Percentiles rank a stretch among this genome's conserved stretches.
Evolutionary conservation across 2,329 filamentous ascomycete genomes (phyloP).

Genomic region (Arachnopeziza araneosa): DNA sequence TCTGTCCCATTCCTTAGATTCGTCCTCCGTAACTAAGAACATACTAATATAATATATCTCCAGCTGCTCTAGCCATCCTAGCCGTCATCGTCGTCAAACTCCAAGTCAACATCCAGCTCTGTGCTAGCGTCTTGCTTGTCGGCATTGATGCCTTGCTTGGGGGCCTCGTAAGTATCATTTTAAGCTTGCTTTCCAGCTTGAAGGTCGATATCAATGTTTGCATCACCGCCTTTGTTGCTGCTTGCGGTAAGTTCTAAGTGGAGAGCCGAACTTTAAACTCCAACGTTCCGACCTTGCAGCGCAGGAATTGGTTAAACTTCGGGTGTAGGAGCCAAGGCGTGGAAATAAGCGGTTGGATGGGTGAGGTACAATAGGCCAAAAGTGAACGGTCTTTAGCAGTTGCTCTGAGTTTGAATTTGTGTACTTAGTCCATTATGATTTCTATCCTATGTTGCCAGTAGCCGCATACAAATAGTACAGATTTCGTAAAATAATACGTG

Average conservation of each 20-base stretch:
- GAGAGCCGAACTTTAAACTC: background rate
- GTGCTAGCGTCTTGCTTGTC: background rate
- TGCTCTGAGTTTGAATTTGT: no score
- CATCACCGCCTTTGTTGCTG: background rate
- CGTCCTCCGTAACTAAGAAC: background rate
- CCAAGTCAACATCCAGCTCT: background rate
- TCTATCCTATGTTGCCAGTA: no score
- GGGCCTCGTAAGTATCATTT: background rate
- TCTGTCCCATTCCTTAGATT: background rate
- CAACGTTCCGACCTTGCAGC: background rate
- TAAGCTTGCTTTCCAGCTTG: background rate
- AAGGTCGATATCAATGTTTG: background rate
- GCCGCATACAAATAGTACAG: no score
- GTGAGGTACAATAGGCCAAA: no score
- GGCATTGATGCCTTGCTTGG: background rate
- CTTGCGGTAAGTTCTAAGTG: background rate
- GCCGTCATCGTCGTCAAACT: background rate
- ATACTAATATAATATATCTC: background rate
- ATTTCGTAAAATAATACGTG: no score
- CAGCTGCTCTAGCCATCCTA: background rate
- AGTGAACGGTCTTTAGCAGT: no score
- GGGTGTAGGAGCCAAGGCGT: no score
- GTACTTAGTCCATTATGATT: no score
- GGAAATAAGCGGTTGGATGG: no score
- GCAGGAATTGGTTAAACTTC: no score